phyloP scores from a whole-genome alignment of 176 grass and related monocot genomes.

The Echinochloa phyllopogon region DNA sequence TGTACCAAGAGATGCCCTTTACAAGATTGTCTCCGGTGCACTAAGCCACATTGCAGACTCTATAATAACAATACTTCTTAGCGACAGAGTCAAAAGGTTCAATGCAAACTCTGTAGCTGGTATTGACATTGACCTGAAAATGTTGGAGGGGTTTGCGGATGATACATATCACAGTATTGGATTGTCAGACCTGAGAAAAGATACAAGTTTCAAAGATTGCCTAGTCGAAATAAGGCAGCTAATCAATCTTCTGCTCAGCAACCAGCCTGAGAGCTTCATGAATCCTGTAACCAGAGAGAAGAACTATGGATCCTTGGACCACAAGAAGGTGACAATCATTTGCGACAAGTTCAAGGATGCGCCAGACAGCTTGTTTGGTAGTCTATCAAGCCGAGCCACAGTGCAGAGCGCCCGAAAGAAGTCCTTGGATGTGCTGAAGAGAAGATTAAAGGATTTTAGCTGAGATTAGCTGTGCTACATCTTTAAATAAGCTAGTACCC shows the following conservation, averaged over 20 bases:
- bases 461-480: constrained; percentile 45
- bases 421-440: constrained; percentile 91
- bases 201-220: constrained; percentile 70
- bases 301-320: constrained; percentile 75
- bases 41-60: constrained; percentile 68
- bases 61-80: constrained; percentile 71
- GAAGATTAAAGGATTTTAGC: constrained; percentile 91
- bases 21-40: constrained; percentile 65
- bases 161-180: constrained; percentile 61
- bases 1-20: constrained; percentile 67
- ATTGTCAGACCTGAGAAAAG: constrained; percentile 62
- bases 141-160: constrained; percentile 68
- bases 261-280: constrained; percentile 80
- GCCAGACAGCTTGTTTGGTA: constrained; percentile 79
- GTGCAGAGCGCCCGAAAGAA: constrained; percentile 82
- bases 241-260: constrained; percentile 80
- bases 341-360: constrained; percentile 92
- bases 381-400: constrained; percentile 71
- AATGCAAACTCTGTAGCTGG: constrained; percentile 67
- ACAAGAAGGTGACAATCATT: constrained; percentile 76
- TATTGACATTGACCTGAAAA: constrained; percentile 76
- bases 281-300: constrained; percentile 78
- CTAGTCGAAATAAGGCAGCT: constrained; percentile 76
- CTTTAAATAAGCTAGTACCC: not conserved
- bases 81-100: constrained; percentile 80